Conservation (phyloP, 108 stramenopile species). For the Craspedostauros australis region DNA sequence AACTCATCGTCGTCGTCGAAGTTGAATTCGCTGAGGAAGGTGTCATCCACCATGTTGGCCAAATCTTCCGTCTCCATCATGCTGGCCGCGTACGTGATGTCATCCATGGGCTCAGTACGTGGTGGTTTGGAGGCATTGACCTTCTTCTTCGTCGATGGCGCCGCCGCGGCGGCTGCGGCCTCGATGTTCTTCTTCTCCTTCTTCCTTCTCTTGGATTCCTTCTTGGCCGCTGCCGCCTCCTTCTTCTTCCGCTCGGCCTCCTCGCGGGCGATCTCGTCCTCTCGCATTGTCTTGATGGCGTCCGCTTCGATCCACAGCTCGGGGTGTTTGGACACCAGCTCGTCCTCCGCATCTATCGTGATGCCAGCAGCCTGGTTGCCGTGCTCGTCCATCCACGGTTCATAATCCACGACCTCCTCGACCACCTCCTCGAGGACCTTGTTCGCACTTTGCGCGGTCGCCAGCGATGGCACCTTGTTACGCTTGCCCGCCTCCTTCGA, state of each 20-base stretch:
- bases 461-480: conserved; percentile 28
- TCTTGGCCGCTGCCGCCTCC: conserved; percentile 19
- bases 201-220: conserved; percentile 15
- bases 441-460: conserved; percentile 28
- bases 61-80: conserved; percentile 21
- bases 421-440: conserved; percentile 71
- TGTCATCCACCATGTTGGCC: conserved; percentile 50
- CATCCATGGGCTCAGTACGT: conserved; percentile 41
- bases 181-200: conserved; percentile 26
- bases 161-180: conserved; percentile 15
- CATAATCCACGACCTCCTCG: conserved; percentile 80
- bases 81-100: conserved; percentile 46
- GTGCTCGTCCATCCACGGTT: conserved; percentile 82
- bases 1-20: conserved; percentile 48
- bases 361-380: conserved; percentile 50
- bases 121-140: conserved; percentile 39
- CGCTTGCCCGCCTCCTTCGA: conserved; percentile 40
- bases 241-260: conserved; percentile 26
- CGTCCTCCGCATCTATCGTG: conserved; percentile 40
- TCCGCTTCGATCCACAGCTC: conserved; percentile 72
- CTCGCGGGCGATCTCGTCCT: conserved; percentile 21
- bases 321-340: conserved; percentile 54
- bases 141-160: conserved; percentile 40
- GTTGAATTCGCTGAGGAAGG: conserved; percentile 45
- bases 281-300: conserved; percentile 31